phyloP scores from a whole-genome alignment of 805 yeast genomes.

The Wickerhamiella australiensis region DNA sequence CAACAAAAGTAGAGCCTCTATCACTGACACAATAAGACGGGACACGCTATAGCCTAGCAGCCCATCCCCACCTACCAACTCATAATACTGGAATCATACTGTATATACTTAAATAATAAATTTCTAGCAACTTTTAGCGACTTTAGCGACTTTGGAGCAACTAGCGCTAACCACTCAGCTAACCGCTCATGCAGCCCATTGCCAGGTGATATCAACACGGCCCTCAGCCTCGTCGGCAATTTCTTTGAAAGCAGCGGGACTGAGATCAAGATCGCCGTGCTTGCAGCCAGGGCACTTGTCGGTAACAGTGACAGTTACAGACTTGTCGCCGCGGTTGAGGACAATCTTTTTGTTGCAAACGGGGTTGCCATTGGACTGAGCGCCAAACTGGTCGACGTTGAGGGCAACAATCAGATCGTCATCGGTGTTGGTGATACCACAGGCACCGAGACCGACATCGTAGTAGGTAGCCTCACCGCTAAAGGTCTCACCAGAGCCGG shows the following conservation, averaged over 20 bases:
- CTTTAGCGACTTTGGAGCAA: neutral
- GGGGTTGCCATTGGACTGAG: conserved; percentile 34
- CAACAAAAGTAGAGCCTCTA: too few relatives aligned
- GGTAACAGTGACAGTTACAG: conserved; percentile 44
- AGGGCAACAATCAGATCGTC: conserved; percentile 45
- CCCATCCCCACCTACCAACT: too few relatives aligned
- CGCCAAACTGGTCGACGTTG: conserved; percentile 35
- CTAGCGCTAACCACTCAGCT: neutral
- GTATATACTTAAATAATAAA: conserved; percentile 3
- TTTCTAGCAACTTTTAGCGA: too few relatives aligned
- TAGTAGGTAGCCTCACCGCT: conserved; percentile 30
- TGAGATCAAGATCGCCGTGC: conserved; percentile 41
- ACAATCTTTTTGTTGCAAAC: conserved; percentile 43
- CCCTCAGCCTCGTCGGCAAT: conserved; percentile 44
- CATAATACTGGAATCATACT: neutral
- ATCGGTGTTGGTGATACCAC: conserved; percentile 38
- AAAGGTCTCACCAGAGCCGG: conserved; percentile 23
- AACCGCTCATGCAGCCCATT: conserved; percentile 13
- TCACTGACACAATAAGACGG: too few relatives aligned
- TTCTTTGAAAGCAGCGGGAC: conserved; percentile 46
- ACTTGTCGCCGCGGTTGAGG: conserved; percentile 32
- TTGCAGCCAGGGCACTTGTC: conserved; percentile 49
- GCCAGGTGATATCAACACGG: conserved; percentile 44
- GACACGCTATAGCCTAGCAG: too few relatives aligned
- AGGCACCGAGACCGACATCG: conserved; percentile 38